phyloP scores from a whole-genome alignment of 306 rosid species.

The Rubus parviflorus region DNA sequence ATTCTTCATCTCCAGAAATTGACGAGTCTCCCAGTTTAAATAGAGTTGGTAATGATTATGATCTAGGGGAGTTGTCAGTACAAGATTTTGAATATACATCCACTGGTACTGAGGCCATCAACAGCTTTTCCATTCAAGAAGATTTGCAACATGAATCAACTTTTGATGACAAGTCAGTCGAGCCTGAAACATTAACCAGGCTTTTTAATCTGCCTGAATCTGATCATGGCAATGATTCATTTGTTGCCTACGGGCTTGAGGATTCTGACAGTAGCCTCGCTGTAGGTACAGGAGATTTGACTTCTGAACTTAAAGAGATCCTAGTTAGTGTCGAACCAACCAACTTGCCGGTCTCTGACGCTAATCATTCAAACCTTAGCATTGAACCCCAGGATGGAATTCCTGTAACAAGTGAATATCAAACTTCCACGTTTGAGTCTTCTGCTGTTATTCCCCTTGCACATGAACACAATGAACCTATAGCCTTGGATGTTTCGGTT shows the following conservation, averaged over 20 bases:
- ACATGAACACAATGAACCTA: conserved; percentile 33
- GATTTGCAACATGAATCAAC: conserved; percentile 39
- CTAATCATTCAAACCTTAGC: conserved; percentile 33
- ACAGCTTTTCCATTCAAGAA: conserved; percentile 46
- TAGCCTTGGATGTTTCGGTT: conserved; percentile 29
- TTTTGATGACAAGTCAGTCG: conserved; percentile 42
- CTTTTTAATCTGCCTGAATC: conserved; percentile 41
- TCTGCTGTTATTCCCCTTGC: conserved; percentile 26
- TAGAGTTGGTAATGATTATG: conserved; percentile 55
- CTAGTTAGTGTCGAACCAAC: conserved; percentile 41
- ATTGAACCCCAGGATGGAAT: conserved; percentile 50
- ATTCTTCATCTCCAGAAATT: conserved; percentile 49
- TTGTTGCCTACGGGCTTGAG: conserved; percentile 44
- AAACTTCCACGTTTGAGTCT: conserved; percentile 27
- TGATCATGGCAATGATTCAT: conserved; percentile 49
- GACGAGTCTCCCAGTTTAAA: conserved; percentile 41
- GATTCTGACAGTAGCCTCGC: conserved; percentile 42
- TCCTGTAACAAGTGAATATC: conserved; percentile 34
- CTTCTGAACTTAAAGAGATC: conserved; percentile 45
- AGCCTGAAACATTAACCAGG: conserved; percentile 29
- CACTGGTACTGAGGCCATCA: conserved; percentile 41
- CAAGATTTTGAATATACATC: conserved; percentile 43
- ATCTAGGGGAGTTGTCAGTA: conserved; percentile 35
- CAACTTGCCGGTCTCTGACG: conserved; percentile 35
- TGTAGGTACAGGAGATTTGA: conserved; percentile 46